These are phyloP conservation scores for Phytophthora sp. DNA, from an alignment of 352 stramenopile genomes.

Conservation along the genomic window DNA sequence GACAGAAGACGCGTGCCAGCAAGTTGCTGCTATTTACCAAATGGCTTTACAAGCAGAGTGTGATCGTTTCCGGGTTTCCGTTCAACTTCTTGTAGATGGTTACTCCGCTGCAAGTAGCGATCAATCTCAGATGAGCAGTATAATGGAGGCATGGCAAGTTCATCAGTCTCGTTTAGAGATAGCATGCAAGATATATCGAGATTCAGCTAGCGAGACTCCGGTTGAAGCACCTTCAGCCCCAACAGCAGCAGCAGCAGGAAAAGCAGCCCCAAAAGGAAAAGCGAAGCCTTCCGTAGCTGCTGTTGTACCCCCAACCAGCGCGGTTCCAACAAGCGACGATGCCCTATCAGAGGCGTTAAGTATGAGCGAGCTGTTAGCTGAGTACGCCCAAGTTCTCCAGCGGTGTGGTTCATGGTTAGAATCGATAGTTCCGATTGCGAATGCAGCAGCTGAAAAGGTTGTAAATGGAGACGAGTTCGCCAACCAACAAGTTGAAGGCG, in stretches of 20 bases:
- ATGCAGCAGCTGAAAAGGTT: conserved; percentile 19
- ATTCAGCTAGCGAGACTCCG: conserved; percentile 23
- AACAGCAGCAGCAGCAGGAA: conserved; percentile 20
- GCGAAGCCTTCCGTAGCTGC: conserved; percentile 33
- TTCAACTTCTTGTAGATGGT: conserved; percentile 63
- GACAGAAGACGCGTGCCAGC: conserved; percentile 59
- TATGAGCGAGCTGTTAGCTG: conserved; percentile 45
- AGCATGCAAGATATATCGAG: conserved; percentile 47
- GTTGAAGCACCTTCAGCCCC: conserved; percentile 13
- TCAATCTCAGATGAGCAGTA: conserved; percentile 24
- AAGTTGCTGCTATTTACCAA: conserved; percentile 53
- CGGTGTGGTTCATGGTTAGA: conserved; percentile 51
- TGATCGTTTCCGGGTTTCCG: conserved; percentile 67
- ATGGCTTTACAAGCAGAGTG: conserved; percentile 71
- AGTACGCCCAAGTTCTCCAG: conserved; percentile 53
- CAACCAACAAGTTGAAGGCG: conserved; percentile 1
- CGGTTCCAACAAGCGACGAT: conserved; percentile 17
- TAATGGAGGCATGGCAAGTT: conserved; percentile 39
- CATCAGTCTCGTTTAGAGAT: conserved; percentile 39
- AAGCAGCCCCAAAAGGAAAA: conserved; percentile 46
- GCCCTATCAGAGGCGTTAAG: conserved; percentile 33
- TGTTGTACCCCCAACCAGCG: conserved; percentile 19
- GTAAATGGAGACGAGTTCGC: neutral
- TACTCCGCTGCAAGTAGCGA: conserved; percentile 57
- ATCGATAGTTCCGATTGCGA: conserved; percentile 24